phyloP scores from a whole-genome alignment of 108 stramenopile species.

The Conticribra weissflogii region DNA sequence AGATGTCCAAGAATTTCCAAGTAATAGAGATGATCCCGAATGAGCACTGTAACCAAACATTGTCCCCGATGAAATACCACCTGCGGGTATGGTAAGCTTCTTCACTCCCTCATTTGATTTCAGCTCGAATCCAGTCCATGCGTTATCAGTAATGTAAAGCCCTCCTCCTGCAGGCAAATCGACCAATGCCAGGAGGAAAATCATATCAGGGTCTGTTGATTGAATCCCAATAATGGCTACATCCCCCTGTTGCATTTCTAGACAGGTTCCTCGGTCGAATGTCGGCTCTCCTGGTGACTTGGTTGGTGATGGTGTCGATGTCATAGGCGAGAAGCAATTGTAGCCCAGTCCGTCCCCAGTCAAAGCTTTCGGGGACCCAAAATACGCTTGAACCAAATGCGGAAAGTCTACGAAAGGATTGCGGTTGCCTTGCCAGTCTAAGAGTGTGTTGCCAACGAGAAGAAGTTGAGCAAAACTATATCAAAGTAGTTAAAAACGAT shows the following conservation, averaged over 20 bases:
- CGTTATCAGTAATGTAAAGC: conserved; percentile 62
- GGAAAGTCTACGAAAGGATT: conserved; percentile 86
- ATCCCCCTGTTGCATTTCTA: conserved; percentile 30
- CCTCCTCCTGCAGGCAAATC: conserved; percentile 46
- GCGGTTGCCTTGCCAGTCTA: conserved; percentile 79
- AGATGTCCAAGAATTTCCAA: not conserved
- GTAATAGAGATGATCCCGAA: not conserved
- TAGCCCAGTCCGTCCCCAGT: conserved; percentile 32
- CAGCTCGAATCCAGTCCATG: conserved; percentile 49
- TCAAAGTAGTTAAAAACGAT: not conserved
- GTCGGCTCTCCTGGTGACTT: not conserved
- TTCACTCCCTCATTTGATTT: conserved; percentile 43
- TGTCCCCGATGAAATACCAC: not conserved
- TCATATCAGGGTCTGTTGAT: conserved; percentile 48
- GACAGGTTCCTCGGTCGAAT: not conserved
- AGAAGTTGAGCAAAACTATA: no score
- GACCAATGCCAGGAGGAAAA: conserved; percentile 48
- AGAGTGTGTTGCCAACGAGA: no score
- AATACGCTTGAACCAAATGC: conserved; percentile 52
- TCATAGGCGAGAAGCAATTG: conserved; percentile 8
- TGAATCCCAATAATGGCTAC: conserved; percentile 38
- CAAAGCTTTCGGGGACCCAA: conserved; percentile 11
- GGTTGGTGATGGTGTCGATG: not conserved
- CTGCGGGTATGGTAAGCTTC: conserved; percentile 21
- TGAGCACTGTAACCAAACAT: not conserved